Conservation (phyloP, 2,329 filamentous ascomycete genomes). For the Penicillium sp. region DNA sequence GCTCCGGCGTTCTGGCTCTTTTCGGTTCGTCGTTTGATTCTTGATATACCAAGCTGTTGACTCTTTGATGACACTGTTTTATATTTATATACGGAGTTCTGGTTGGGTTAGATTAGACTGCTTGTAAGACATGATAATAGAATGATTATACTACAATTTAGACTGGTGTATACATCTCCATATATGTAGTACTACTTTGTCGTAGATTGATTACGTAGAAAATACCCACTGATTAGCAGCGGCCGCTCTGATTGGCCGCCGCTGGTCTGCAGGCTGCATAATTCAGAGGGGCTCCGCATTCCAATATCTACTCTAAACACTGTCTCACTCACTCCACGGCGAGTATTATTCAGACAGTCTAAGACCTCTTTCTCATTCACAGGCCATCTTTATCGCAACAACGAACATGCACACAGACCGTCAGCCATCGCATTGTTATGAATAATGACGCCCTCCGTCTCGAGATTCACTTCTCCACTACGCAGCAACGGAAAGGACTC, state of each 20-base stretch:
- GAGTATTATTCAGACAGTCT: not conserved
- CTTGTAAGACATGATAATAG: not conserved
- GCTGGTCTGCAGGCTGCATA: not conserved
- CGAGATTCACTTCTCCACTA: slow-evolving; percentile 30
- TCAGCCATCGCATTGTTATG: not conserved
- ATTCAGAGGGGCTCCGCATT: slow-evolving; percentile 5
- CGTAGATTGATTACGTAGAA: not conserved
- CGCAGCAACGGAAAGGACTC: slow-evolving; percentile 14
- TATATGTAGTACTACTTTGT: too few relatives aligned
- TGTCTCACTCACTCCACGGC: not conserved
- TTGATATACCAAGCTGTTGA: not conserved
- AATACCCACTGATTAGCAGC: too few relatives aligned
- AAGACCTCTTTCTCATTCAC: not conserved
- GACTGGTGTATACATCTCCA: too few relatives aligned
- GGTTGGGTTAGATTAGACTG: not conserved
- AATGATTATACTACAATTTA: not conserved
- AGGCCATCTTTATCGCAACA: not conserved
- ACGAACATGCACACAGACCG: not conserved
- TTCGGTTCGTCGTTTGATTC: not conserved
- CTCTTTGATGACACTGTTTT: not conserved
- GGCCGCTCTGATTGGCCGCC: not conserved
- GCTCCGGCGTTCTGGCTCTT: slow-evolving; percentile 1
- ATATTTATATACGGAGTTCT: not conserved
- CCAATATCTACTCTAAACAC: not conserved
- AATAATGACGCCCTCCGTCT: slow-evolving; percentile 22